Evolutionary conservation across 164 flowering plant species (phyloP).

Genomic region (Nymphaea thermarum): DNA sequence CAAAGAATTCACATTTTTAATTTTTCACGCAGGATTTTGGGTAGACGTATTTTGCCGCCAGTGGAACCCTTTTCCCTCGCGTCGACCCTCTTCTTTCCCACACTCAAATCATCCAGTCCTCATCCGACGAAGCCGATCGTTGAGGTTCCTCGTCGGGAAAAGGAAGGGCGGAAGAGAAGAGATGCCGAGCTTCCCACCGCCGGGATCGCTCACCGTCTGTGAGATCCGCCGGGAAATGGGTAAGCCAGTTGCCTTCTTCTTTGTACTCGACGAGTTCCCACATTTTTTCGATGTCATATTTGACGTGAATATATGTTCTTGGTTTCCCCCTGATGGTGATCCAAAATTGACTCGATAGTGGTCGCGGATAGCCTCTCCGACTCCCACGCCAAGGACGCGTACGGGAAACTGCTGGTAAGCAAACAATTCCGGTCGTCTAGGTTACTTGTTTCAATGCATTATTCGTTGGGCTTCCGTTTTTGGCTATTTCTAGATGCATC

Average conservation of each 20-base stretch:
- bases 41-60: too few species aligned
- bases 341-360: constrained; percentile 24
- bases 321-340: background rate
- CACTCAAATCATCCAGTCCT: too few species aligned
- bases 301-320: background rate
- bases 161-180: background rate
- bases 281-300: too few species aligned
- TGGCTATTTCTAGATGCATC: too few species aligned
- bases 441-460: too few species aligned
- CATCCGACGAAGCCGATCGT: too few species aligned
- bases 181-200: constrained; percentile 77
- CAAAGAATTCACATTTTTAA: too few species aligned
- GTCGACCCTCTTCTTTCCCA: too few species aligned
- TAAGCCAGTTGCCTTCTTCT: constrained; percentile 9
- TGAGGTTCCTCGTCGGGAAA: too few species aligned
- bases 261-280: background rate
- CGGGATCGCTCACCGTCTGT: constrained; percentile 71
- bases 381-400: constrained; percentile 55
- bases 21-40: too few species aligned
- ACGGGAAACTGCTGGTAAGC: constrained; percentile 70
- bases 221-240: constrained; percentile 84
- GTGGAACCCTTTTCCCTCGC: too few species aligned
- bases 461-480: too few species aligned
- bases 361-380: constrained; percentile 49
- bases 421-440: background rate